Percentiles rank a stretch among this genome's conserved stretches.
Evolutionary conservation across 1,284 basidiomycete species (phyloP).

Genomic region (Tremellales sp.): DNA sequence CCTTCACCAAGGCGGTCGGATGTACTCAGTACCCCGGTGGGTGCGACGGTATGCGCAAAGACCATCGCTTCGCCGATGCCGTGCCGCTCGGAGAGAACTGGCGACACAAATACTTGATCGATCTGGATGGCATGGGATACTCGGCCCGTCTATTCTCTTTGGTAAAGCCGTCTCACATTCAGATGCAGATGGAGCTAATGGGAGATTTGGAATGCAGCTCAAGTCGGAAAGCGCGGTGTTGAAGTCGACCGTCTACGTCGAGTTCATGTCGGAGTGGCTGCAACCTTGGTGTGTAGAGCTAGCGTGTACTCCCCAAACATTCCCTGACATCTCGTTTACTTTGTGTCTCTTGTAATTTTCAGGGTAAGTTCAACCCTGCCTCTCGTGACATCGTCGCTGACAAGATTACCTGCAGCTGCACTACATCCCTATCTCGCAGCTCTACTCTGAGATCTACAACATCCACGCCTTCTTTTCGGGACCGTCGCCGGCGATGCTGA

Average conservation of each 20-base stretch:
- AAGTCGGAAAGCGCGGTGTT: constrained; percentile 73
- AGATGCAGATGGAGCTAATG: background rate
- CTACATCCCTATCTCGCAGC: constrained; percentile 80
- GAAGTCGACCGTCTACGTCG: constrained; percentile 83
- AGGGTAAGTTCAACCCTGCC: background rate
- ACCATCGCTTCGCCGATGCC: constrained; percentile 70
- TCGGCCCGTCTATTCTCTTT: constrained; percentile 82
- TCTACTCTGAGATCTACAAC: constrained; percentile 87
- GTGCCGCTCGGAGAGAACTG: constrained; percentile 81
- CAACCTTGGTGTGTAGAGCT: constrained; percentile 52
- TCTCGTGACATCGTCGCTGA: background rate
- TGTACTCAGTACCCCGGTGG: constrained; percentile 72
- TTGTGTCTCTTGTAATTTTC: background rate
- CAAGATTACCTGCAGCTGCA: constrained; percentile 63
- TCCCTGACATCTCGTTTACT: too few species aligned
- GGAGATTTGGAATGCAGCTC: constrained; percentile 26
- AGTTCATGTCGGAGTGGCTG: constrained; percentile 69
- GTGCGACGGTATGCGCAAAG: constrained; percentile 61
- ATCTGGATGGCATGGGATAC: constrained; percentile 93
- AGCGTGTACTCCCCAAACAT: too few species aligned
- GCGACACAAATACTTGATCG: constrained; percentile 87
- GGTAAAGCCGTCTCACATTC: constrained; percentile 51
- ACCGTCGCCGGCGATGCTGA: constrained; percentile 60
- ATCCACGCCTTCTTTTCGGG: constrained; percentile 87
- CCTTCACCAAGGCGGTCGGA: constrained; percentile 74